Percentiles rank a stretch among this genome's conserved stretches.
Conservation (phyloP, 169 alveolate genomes). For the Eimeria necatrix region DNA sequence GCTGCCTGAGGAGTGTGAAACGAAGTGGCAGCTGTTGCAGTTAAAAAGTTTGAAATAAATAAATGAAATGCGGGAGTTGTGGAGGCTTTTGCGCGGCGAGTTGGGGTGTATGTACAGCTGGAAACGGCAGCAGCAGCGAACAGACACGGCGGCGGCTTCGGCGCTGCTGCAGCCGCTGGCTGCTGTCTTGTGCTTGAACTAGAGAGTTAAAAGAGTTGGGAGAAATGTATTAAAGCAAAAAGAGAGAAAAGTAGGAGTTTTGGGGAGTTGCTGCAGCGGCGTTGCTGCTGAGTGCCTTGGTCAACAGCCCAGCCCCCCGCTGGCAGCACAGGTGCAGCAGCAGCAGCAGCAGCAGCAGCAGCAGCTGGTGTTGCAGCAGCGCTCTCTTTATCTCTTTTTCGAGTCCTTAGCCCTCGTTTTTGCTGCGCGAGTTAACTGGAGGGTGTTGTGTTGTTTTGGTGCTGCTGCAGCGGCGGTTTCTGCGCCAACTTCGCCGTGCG, state of each 20-base stretch:
- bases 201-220: too few species aligned
- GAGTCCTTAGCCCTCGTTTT: neutral
- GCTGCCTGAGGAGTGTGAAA: too few species aligned
- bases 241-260: neutral
- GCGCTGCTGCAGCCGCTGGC: neutral
- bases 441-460: too few species aligned
- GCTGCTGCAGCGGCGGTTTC: neutral
- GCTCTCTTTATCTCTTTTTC: neutral
- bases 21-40: too few species aligned
- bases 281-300: too few species aligned
- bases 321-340: neutral
- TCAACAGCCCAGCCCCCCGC: neutral
- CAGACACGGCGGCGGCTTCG: neutral
- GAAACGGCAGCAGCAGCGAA: neutral
- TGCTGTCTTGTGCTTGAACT: conserved; percentile 6
- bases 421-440: too few species aligned
- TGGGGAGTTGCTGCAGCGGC: neutral
- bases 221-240: neutral
- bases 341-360: too few species aligned
- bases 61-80: neutral
- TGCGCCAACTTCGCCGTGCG: neutral
- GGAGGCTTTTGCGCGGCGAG: neutral
- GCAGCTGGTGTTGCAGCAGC: neutral
- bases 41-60: neutral
- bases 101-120: neutral